phyloP scores from a whole-genome alignment of 1,139 yeast species.

The Saccharomyces pastorianus region DNA sequence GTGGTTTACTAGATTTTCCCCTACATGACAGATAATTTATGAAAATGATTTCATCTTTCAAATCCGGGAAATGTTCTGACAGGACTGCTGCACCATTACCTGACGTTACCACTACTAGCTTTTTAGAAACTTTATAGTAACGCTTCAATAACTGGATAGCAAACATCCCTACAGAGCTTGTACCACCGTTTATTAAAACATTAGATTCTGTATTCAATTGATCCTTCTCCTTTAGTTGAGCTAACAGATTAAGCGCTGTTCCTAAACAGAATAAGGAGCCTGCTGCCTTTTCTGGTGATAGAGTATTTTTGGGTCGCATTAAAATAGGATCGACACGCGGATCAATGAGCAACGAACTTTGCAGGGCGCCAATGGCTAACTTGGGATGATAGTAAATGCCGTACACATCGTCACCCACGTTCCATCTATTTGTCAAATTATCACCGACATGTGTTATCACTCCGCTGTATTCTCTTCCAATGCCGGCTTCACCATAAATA shows the following conservation, averaged over 20 bases:
- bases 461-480: slow-evolving; percentile 68
- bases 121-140: slow-evolving; percentile 36
- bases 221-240: slow-evolving; percentile 25
- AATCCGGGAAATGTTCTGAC: slow-evolving; percentile 20
- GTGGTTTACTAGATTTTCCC: slow-evolving; percentile 25
- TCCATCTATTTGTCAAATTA: slow-evolving; percentile 34
- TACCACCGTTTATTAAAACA: slow-evolving; percentile 62
- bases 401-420: slow-evolving; percentile 55
- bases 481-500: slow-evolving; percentile 42
- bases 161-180: slow-evolving; percentile 59
- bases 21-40: slow-evolving; percentile 26
- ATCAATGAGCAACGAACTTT: slow-evolving; percentile 42
- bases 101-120: slow-evolving; percentile 40
- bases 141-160: slow-evolving; percentile 50
- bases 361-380: slow-evolving; percentile 42
- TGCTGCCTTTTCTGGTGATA: slow-evolving; percentile 50
- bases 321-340: slow-evolving; percentile 36
- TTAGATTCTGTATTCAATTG: slow-evolving; percentile 26
- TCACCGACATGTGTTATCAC: slow-evolving; percentile 51
- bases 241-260: slow-evolving; percentile 44
- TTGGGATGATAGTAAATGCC: slow-evolving; percentile 45
- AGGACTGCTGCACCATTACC: slow-evolving; percentile 31
- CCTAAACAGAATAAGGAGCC: slow-evolving; percentile 47
- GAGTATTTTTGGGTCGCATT: slow-evolving; percentile 39
- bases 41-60: slow-evolving; percentile 24